Conservation (phyloP, 2,329 filamentous ascomycete species). For the Colletotrichum sp. region DNA sequence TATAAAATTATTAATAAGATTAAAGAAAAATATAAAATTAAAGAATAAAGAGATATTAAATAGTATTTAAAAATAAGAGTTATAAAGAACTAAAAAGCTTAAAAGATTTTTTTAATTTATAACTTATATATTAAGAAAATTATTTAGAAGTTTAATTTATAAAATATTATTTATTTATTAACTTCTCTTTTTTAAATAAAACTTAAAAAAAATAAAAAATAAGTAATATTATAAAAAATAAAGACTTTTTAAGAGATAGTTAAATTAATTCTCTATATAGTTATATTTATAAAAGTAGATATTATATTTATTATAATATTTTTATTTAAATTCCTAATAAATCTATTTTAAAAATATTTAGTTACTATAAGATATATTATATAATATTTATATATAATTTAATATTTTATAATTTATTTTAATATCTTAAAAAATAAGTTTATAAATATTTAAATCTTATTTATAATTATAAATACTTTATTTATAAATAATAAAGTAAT, state of each 20-base stretch:
- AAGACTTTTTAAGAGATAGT: neutral
- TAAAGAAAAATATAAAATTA: too few relatives aligned
- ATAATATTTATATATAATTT: neutral
- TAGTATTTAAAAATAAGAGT: neutral
- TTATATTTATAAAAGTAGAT: too few relatives aligned
- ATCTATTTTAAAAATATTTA: neutral
- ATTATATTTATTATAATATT: neutral
- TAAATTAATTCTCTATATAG: neutral
- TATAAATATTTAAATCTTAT: neutral
- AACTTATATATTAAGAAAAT: too few relatives aligned
- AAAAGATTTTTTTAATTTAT: too few relatives aligned
- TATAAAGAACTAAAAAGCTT: too few relatives aligned
- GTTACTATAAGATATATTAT: neutral
- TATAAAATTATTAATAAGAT: too few relatives aligned
- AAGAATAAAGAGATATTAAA: neutral
- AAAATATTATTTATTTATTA: too few relatives aligned
- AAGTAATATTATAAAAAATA: too few relatives aligned
- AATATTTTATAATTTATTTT: neutral
- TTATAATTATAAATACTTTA: neutral
- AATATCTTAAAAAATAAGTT: rapidly evolving
- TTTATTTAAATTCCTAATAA: neutral
- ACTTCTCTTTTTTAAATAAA: neutral
- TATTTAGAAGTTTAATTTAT: too few relatives aligned
- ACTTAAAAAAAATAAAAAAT: neutral
- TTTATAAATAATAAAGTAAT: neutral